These are phyloP conservation scores for Elsinoe ampelina DNA, from an alignment of 2,329 filamentous ascomycete species.

Conservation along the genomic window DNA sequence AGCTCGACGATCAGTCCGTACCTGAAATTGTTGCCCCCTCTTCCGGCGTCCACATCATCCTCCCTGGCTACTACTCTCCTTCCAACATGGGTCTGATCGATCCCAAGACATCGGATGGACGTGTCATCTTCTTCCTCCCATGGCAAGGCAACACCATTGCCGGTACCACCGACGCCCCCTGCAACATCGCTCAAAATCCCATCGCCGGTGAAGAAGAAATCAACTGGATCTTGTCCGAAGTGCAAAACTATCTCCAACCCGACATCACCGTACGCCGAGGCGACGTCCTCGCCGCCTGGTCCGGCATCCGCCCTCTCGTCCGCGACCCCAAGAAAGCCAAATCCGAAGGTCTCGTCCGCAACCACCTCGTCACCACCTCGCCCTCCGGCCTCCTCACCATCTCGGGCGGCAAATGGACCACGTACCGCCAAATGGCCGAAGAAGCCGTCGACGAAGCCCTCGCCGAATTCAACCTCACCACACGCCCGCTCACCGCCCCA, in stretches of 20 bases:
- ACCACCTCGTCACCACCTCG: conserved; percentile 75
- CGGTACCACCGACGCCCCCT: conserved; percentile 75
- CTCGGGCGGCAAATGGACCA: conserved; percentile 87
- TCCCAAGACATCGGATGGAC: conserved; percentile 74
- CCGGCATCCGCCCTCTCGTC: conserved; percentile 76
- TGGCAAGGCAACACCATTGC: conserved; percentile 92
- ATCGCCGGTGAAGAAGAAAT: conserved; percentile 75
- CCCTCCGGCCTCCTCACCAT: conserved; percentile 72
- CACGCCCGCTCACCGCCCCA: conserved; percentile 49
- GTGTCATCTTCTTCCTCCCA: conserved; percentile 86
- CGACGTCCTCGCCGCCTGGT: conserved; percentile 85
- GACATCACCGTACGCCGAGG: conserved; percentile 77
- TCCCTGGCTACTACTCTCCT: conserved; percentile 79
- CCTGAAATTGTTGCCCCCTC: conserved; percentile 77
- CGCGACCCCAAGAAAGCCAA: conserved; percentile 78
- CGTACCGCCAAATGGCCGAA: conserved; percentile 87
- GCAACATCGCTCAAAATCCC: conserved; percentile 62
- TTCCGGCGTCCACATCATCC: conserved; percentile 76
- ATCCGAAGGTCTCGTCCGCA: conserved; percentile 78
- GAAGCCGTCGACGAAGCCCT: conserved; percentile 78
- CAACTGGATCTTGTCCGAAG: conserved; percentile 77
- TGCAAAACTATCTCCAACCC: conserved; percentile 70
- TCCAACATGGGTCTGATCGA: conserved; percentile 82
- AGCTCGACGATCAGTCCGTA: conserved; percentile 65
- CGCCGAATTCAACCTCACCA: conserved; percentile 54